Percentiles rank a stretch among this genome's conserved stretches.
Evolutionary conservation across 331 rosid genomes (phyloP).

Genomic region (Saraca asoca): DNA sequence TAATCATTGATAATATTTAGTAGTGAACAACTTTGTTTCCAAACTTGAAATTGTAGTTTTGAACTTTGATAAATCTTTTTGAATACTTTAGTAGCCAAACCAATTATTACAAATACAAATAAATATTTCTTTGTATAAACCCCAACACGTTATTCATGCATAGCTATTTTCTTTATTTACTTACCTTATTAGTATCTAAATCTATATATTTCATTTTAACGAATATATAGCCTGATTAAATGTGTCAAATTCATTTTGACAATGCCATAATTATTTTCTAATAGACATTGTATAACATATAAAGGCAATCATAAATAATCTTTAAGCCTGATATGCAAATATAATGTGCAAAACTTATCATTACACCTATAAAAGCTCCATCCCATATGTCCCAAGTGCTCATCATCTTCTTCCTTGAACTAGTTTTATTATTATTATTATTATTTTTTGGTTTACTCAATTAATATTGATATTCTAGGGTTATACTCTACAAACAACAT

Average conservation of each 20-base stretch:
- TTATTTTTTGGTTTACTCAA: no score
- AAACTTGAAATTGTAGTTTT: conserved; percentile 13
- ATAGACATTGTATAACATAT: background rate
- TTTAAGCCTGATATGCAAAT: background rate
- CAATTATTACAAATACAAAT: background rate
- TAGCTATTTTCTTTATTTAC: conserved; percentile 18
- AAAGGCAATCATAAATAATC: conserved; percentile 6
- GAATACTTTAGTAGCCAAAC: no score
- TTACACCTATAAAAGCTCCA: conserved; percentile 14
- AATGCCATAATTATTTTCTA: conserved; percentile 25
- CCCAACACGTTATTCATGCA: background rate
- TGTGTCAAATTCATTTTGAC: conserved; percentile 18
- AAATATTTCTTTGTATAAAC: background rate
- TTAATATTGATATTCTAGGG: no score
- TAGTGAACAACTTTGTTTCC: background rate
- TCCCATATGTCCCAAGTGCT: background rate
- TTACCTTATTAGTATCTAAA: background rate
- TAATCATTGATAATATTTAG: no score
- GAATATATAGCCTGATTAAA: conserved; percentile 18
- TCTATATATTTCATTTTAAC: background rate
- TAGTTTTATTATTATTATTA: no score
- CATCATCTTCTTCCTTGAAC: no score
- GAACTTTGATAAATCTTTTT: background rate
- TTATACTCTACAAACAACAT: no score
- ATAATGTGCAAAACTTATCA: conserved; percentile 10